Evolutionary conservation across 495 filamentous ascomycete species (phyloP), one percentile per base, ranked within the genome.

Genomic region (Aspergillus funiculosus): DNA sequence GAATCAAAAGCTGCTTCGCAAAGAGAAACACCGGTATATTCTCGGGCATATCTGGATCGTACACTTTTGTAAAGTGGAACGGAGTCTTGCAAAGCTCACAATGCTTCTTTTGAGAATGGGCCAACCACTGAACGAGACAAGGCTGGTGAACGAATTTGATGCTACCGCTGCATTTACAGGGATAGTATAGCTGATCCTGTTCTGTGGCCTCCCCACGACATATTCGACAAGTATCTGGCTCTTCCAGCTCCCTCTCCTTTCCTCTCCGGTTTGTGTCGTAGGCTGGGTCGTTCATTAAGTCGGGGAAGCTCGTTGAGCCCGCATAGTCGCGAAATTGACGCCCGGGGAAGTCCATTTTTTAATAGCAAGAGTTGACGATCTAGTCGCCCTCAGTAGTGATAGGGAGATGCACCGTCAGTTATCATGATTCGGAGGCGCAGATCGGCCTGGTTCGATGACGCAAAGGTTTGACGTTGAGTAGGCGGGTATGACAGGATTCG

Each of bases 41-140:
- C 34, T 78, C 76, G 3, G 92, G 92, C 94, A 97, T 99, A 50
- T 89, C 72, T 6, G 88, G 87, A 48, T 88, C 77, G 71, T 99
- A 99, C 6, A 99, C 77, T 59, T 99, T 97, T 17, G 92, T 99
- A 66, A 99, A 99, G 27, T 86, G 84, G 62, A 96, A 99, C 1
- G 88, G 81, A 15, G 94, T 99, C 64, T 97, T 97, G 80, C 92
- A 99, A 11, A 99, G 80, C 73, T 99, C 92, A 71, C 92, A 99
- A 74, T 97, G 85, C 64, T 96, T 96, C 78, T 96, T 97, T 62
- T 96, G 90, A 1, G 89, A 95, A 61, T 99, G 92, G 18, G 87
- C 85, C 14, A 99, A 71, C 92, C 92, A 99, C 69, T 96, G 89
- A 78, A 97, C 94, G 60, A 99, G 69, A 61, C 92, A 99, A 53